These are phyloP conservation scores for Ceratocystis destructans DNA, from an alignment of 2,329 filamentous ascomycete genomes.

Conservation along the genomic window DNA sequence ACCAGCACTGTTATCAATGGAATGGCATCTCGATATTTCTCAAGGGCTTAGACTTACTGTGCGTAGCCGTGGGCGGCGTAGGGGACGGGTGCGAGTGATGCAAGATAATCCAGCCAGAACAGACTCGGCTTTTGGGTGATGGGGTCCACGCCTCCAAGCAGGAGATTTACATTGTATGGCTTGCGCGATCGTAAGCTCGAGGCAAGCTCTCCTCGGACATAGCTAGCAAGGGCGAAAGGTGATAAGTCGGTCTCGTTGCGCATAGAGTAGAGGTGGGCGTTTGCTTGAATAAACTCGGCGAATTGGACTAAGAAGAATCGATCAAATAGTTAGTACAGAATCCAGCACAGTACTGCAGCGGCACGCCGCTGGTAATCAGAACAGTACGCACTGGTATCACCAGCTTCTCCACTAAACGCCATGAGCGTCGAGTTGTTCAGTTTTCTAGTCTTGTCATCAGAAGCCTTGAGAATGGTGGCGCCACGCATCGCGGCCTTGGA, in stretches of 20 bases:
- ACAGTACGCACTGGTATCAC: constrained; percentile 64
- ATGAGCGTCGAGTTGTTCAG: constrained; percentile 91
- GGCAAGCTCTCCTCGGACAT: constrained; percentile 87
- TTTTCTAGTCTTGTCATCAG: constrained; percentile 88
- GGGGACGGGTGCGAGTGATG: constrained; percentile 71
- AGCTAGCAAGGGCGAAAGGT: constrained; percentile 77
- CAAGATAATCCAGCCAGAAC: constrained; percentile 97
- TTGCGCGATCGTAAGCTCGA: constrained; percentile 79
- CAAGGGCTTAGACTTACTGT: constrained; percentile 46
- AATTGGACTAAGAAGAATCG: constrained; percentile 63
- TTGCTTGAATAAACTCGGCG: constrained; percentile 97
- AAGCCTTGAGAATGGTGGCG: constrained; percentile 84
- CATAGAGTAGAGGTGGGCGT: constrained; percentile 96
- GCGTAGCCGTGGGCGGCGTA: constrained; percentile 98
- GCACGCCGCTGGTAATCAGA: neutral
- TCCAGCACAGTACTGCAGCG: neutral
- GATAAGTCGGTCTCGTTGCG: constrained; percentile 88
- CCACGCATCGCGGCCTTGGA: constrained; percentile 98
- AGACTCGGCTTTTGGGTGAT: constrained; percentile 82
- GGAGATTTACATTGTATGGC: constrained; percentile 92
- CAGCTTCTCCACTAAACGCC: constrained; percentile 90
- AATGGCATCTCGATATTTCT: no score
- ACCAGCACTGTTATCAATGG: no score
- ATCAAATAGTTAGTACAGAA: constrained; percentile 13
- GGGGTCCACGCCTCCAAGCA: constrained; percentile 85